Evolutionary conservation across 768 basidiomycete genomes (phyloP).

Genomic region (Tricholoma hemisulphureum): DNA sequence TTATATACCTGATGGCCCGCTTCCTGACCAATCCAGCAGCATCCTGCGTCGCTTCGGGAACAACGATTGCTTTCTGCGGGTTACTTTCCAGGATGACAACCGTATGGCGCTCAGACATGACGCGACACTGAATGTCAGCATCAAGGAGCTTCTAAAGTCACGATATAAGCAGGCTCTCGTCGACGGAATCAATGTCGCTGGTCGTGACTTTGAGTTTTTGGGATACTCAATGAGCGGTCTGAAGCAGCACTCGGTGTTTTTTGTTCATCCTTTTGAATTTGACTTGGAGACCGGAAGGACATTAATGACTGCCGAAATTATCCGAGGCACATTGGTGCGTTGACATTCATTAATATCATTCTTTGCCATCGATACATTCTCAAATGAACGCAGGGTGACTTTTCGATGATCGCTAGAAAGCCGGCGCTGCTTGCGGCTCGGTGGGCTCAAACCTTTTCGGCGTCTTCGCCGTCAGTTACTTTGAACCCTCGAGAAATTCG

Average conservation of each 20-base stretch:
- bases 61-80: slow-evolving; percentile 45
- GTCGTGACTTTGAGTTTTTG: slow-evolving; percentile 44
- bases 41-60: slow-evolving; percentile 29
- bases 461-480: slow-evolving; percentile 46
- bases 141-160: slow-evolving; percentile 27
- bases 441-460: slow-evolving; percentile 54
- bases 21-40: slow-evolving; percentile 17
- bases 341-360: background rate
- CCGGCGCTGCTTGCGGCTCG: slow-evolving; percentile 54
- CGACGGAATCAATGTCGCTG: slow-evolving; percentile 38
- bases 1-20: slow-evolving; percentile 1
- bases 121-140: background rate
- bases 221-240: slow-evolving; percentile 56
- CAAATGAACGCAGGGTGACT: slow-evolving; percentile 34
- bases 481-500: slow-evolving; percentile 36
- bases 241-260: slow-evolving; percentile 48
- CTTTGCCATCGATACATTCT: background rate
- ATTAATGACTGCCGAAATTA: slow-evolving; percentile 5
- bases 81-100: slow-evolving; percentile 49
- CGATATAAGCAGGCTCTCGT: slow-evolving; percentile 36
- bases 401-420: slow-evolving; percentile 32
- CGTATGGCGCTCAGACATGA: background rate
- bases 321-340: slow-evolving; percentile 3
- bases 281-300: background rate
- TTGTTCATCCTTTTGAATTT: slow-evolving; percentile 41